Conservation (phyloP, 2,329 filamentous ascomycete genomes). For the Xylariaceae sp. region DNA sequence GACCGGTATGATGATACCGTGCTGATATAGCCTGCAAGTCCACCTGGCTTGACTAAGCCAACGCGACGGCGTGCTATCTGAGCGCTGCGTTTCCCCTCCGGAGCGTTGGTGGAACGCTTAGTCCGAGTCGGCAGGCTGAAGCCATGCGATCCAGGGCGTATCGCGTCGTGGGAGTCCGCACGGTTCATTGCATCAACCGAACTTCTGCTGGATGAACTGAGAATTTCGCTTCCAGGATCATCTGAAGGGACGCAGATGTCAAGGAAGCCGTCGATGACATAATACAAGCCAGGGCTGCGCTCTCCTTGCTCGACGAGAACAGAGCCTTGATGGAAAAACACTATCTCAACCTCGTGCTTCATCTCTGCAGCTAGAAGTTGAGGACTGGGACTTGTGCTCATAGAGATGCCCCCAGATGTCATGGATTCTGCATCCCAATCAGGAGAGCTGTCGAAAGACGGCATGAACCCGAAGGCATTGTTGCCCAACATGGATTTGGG, state of each 20-base stretch:
- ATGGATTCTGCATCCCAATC: conserved; percentile 87
- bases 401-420: conserved; percentile 62
- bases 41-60: conserved; percentile 89
- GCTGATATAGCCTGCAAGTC: conserved; percentile 88
- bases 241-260: conserved; percentile 82
- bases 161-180: conserved; percentile 24
- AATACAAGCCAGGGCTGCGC: conserved; percentile 92
- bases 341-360: conserved; percentile 89
- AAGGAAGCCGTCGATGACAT: conserved; percentile 94
- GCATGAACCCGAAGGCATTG: conserved; percentile 87
- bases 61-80: conserved; percentile 60
- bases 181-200: conserved; percentile 33
- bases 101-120: conserved; percentile 37
- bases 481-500: conserved; percentile 74
- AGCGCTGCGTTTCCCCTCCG: conserved; percentile 26
- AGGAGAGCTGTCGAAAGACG: conserved; percentile 67
- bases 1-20: conserved; percentile 93
- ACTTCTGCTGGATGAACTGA: conserved; percentile 34
- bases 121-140: conserved; percentile 21
- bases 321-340: conserved; percentile 92
- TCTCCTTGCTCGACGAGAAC: conserved; percentile 95
- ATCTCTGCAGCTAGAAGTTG: conserved; percentile 70
- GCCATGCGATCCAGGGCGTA: conserved; percentile 14
- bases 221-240: conserved; percentile 42
- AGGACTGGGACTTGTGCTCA: conserved; percentile 56